Evolutionary conservation across 2,329 filamentous ascomycete species (phyloP).

Genomic region (Ascochyta lentis): DNA sequence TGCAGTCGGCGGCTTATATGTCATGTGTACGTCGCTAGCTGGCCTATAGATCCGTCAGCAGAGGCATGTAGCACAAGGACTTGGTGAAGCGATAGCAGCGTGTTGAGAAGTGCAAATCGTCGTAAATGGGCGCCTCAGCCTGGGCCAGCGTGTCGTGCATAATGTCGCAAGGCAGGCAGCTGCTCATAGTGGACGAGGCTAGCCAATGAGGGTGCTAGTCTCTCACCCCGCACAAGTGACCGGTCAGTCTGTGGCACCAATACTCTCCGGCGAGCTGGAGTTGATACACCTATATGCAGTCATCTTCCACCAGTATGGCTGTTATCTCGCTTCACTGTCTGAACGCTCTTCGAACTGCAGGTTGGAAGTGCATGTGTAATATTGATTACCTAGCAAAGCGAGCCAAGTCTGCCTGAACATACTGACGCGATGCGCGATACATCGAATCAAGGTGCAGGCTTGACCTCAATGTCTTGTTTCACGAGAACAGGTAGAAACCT

Average conservation of each 20-base stretch:
- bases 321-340: conserved; percentile 1
- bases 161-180: background rate
- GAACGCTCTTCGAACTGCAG: background rate
- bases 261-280: background rate
- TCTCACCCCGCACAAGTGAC: conserved; percentile 13
- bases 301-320: background rate
- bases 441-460: background rate
- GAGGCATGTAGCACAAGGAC: conserved; percentile 10
- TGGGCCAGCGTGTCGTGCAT: conserved; percentile 3
- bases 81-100: background rate
- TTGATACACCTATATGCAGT: conserved; percentile 2
- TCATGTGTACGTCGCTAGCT: background rate
- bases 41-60: background rate
- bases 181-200: background rate
- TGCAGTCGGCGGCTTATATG: background rate
- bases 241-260: conserved; percentile 11
- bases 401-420: background rate
- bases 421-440: background rate
- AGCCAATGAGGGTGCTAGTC: background rate
- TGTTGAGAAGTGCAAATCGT: background rate
- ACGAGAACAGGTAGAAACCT: background rate
- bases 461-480: background rate
- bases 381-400: background rate
- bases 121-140: background rate
- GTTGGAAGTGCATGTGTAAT: background rate